Conservation (phyloP, 78 protist species). For the Chrysochromulina tobinii region DNA sequence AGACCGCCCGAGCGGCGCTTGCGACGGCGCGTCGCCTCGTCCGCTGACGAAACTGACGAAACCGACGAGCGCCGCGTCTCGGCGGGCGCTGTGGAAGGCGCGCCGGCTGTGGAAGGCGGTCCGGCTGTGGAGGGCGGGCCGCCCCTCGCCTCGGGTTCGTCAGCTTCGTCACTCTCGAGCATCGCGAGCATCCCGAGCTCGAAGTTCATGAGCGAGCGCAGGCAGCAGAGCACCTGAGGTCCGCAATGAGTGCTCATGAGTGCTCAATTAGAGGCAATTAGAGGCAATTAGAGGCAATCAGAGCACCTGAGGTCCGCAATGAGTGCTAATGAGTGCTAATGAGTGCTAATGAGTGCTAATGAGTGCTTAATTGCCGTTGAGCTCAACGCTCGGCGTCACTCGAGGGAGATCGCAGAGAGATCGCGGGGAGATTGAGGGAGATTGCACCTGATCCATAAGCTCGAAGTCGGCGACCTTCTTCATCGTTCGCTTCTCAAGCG, state of each 20-base stretch:
- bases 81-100: too few relatives aligned
- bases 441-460: neutral
- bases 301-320: neutral
- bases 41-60: too few relatives aligned
- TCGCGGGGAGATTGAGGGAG: neutral
- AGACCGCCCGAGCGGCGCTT: neutral
- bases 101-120: too few relatives aligned
- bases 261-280: too few relatives aligned
- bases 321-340: neutral
- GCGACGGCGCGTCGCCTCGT: too few relatives aligned
- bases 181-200: neutral
- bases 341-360: too few relatives aligned
- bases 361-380: too few relatives aligned
- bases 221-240: neutral
- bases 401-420: neutral
- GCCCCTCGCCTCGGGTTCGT: too few relatives aligned
- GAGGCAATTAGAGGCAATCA: neutral
- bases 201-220: neutral
- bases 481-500: neutral
- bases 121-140: too few relatives aligned
- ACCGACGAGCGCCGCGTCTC: too few relatives aligned
- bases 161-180: neutral
- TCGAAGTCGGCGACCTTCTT: neutral
- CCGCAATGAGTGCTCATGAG: neutral
- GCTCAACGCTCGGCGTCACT: too few relatives aligned